Percentiles rank a stretch among this genome's conserved stretches.
Conservation (phyloP, 148 eudicot species). For the Rheum nobile region DNA sequence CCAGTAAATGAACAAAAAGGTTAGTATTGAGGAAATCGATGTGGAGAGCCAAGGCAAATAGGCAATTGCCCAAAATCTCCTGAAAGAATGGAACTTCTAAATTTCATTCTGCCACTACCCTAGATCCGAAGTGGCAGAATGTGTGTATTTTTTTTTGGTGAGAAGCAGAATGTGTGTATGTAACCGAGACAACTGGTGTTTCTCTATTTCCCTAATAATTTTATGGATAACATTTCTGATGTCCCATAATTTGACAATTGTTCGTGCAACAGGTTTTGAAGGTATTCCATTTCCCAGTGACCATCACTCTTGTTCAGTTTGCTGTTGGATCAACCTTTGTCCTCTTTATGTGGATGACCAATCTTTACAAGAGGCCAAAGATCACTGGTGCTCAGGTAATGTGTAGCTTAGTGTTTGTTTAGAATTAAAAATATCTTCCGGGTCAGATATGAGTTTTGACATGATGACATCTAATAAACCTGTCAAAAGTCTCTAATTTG, state of each 20-base stretch:
- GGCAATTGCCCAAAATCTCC: neutral
- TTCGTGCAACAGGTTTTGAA: slow-evolving; percentile 59
- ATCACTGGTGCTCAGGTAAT: slow-evolving; percentile 70
- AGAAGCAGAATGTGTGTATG: neutral
- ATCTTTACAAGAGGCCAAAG: slow-evolving; percentile 79
- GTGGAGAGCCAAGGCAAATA: neutral
- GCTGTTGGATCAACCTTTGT: slow-evolving; percentile 75
- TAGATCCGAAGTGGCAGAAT: neutral
- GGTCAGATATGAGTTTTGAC: neutral
- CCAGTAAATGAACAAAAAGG: neutral
- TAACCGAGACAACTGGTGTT: neutral
- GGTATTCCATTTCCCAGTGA: slow-evolving; percentile 64
- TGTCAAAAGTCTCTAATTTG: neutral
- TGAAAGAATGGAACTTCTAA: neutral
- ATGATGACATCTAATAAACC: neutral
- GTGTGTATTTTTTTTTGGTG: too few relatives aligned
- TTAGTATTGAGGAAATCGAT: neutral
- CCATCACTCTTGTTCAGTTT: slow-evolving; percentile 67
- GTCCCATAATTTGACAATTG: neutral
- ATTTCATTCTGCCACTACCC: neutral
- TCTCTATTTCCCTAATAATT: neutral
- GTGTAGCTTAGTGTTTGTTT: neutral
- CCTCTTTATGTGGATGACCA: slow-evolving; percentile 67
- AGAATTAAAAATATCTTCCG: neutral
- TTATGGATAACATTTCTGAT: neutral